Evolutionary conservation across 345 rosid species (phyloP), one percentile per base, ranked within the genome.

Genomic region (Trapa incisa): DNA sequence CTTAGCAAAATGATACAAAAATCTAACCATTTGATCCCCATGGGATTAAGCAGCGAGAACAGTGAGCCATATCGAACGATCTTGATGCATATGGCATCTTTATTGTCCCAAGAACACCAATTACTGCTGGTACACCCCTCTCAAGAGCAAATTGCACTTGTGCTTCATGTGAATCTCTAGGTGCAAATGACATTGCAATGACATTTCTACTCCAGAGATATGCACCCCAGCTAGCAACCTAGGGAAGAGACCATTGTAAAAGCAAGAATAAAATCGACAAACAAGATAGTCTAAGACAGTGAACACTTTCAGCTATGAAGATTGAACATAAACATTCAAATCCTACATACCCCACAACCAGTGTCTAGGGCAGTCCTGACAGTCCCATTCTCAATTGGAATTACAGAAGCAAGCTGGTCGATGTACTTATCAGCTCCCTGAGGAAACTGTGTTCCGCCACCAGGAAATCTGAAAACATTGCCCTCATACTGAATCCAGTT

Each of bases 221-320:
- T 0, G 97, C 99, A 70, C 98, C 97, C 96, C 84, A 89, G 79
- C 99, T 95, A 42, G 97, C 99, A 81, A 95, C 99, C 99, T 91
- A 69, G 22, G 43, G 15, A 38, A 65, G 65, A 37, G 1, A n/a
- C 69, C 12, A 61, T 36, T 47, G 43, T 72, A 65, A 72, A 58
- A 68, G n/a, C 29, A 29, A 45, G 16, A 22, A 47, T 12, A 48
- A 35, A 33, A 71, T 62, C 37, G 42, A 61, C 6, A 70, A 17
- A 68, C 22, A 65, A 38, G 53, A 17, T 11, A 70, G 32, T 15
- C 29, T 16, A 47, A 60, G 14, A 16, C 32, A 57, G 35, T 9
- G 16, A 58, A 12, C 11, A 9, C 63, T 32, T 58, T 0, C 7
- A 32, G 54, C 54, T 2, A 16, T 39, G 37, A 36, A 37, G 47